Evolutionary conservation across 1,284 basidiomycete genomes (phyloP).

Genomic region (Trametes sp.): DNA sequence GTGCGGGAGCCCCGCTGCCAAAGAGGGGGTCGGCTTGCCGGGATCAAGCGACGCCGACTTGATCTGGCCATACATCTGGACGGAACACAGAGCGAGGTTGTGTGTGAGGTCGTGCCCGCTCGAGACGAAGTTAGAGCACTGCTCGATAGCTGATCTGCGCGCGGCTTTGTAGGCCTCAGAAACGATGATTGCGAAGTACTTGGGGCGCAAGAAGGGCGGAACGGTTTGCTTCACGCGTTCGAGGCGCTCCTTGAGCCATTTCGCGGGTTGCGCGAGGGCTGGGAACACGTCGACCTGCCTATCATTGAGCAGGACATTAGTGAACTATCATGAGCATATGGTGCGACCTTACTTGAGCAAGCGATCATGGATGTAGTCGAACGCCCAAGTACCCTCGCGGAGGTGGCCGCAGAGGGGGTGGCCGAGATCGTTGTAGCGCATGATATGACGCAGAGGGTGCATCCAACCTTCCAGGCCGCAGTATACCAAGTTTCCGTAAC

Average conservation of each 20-base stretch:
- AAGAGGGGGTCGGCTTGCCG: slow-evolving; percentile 71
- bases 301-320: no score
- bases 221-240: slow-evolving; percentile 77
- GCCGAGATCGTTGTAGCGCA: slow-evolving; percentile 90
- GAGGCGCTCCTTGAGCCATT: slow-evolving; percentile 88
- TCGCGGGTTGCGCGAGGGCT: slow-evolving; percentile 70
- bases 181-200: slow-evolving; percentile 91
- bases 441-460: slow-evolving; percentile 83
- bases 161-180: slow-evolving; percentile 92
- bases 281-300: slow-evolving; percentile 79
- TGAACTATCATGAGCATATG: no score
- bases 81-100: slow-evolving; percentile 82
- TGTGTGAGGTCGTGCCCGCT: slow-evolving; percentile 91
- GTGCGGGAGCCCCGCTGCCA: slow-evolving; percentile 95
- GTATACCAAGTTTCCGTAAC: slow-evolving; percentile 78
- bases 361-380: slow-evolving; percentile 84
- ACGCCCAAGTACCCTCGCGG: slow-evolving; percentile 87
- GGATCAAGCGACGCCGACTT: slow-evolving; percentile 88
- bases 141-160: slow-evolving; percentile 81
- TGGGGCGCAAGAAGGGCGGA: slow-evolving; percentile 89
- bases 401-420: slow-evolving; percentile 90
- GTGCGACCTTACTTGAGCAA: slow-evolving; percentile 66
- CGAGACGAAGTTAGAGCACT: slow-evolving; percentile 85
- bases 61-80: slow-evolving; percentile 94
- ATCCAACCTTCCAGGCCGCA: slow-evolving; percentile 98